These are phyloP conservation scores for Arctium lappa DNA, from an alignment of 129 eudicot genomes.

Conservation along the genomic window DNA sequence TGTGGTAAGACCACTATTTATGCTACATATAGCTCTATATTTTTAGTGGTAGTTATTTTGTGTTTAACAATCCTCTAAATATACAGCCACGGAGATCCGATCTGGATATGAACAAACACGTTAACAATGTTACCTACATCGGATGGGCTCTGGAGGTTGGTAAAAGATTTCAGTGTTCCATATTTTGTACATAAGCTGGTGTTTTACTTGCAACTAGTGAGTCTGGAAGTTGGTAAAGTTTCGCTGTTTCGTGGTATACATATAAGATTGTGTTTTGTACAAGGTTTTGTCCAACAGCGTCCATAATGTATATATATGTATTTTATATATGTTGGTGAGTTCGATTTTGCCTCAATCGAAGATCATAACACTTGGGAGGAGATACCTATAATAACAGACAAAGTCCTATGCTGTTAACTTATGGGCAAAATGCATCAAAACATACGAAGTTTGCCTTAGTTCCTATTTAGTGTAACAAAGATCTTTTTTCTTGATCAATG, in stretches of 20 bases:
- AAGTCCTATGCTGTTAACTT: no score
- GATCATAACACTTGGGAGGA: no score
- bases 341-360: neutral
- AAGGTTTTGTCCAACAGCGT: no score
- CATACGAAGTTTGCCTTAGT: no score
- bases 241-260: neutral
- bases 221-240: neutral
- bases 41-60: neutral
- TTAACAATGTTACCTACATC: slow-evolving; percentile 81
- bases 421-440: no score
- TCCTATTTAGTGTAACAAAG: no score
- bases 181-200: neutral
- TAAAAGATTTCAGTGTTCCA: neutral
- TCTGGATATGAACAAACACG: slow-evolving; percentile 87
- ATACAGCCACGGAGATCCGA: slow-evolving; percentile 83
- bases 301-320: no score
- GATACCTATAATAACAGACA: no score
- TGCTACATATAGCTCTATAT: neutral
- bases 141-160: slow-evolving; percentile 87
- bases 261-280: no score
- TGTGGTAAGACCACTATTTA: slow-evolving; percentile 48
- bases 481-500: no score
- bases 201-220: neutral
- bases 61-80: neutral
- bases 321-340: neutral